Percentiles rank a stretch among this genome's conserved stretches.
These are phyloP conservation scores for Lactifluus pinguis DNA, from an alignment of 768 basidiomycete species.

Conservation along the genomic window DNA sequence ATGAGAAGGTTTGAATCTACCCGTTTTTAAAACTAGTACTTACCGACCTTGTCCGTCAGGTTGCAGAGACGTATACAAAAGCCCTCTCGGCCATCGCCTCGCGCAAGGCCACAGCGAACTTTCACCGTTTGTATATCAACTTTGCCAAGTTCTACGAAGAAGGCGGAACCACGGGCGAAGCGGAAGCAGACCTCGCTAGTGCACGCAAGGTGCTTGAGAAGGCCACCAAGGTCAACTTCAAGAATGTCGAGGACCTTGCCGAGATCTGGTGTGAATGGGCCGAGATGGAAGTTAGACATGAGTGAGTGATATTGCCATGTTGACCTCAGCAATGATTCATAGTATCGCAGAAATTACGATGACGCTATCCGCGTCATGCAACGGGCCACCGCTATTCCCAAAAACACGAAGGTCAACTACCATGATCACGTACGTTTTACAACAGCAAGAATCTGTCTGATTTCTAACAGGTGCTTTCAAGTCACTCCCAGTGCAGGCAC, in stretches of 20 bases:
- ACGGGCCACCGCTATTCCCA: constrained; percentile 85
- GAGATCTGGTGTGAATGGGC: constrained; percentile 99
- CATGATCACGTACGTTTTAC: constrained; percentile 78
- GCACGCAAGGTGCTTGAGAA: constrained; percentile 92
- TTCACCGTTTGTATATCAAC: constrained; percentile 85
- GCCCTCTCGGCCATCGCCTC: constrained; percentile 85
- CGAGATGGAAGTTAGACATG: constrained; percentile 93
- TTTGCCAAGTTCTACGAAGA: constrained; percentile 98
- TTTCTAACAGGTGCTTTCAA: constrained; percentile 24
- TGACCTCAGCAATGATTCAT: constrained; percentile 15
- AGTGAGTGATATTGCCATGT: constrained; percentile 46
- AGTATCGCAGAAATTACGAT: constrained; percentile 75
- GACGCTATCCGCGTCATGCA: constrained; percentile 96
- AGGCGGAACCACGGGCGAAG: constrained; percentile 72
- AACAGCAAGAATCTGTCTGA: constrained; percentile 13
- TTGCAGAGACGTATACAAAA: constrained; percentile 86
- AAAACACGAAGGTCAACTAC: constrained; percentile 83
- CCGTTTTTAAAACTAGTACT: background rate
- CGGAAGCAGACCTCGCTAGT: constrained; percentile 73
- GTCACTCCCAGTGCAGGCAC: constrained; percentile 76
- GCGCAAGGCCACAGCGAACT: constrained; percentile 81
- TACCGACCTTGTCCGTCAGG: constrained; percentile 35
- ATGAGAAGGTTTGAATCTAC: constrained; percentile 64
- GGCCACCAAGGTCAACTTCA: constrained; percentile 85
- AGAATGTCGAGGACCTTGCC: constrained; percentile 92